These are phyloP conservation scores for Xylaria sp. DNA, from an alignment of 2,329 filamentous ascomycete genomes.

Conservation along the genomic window DNA sequence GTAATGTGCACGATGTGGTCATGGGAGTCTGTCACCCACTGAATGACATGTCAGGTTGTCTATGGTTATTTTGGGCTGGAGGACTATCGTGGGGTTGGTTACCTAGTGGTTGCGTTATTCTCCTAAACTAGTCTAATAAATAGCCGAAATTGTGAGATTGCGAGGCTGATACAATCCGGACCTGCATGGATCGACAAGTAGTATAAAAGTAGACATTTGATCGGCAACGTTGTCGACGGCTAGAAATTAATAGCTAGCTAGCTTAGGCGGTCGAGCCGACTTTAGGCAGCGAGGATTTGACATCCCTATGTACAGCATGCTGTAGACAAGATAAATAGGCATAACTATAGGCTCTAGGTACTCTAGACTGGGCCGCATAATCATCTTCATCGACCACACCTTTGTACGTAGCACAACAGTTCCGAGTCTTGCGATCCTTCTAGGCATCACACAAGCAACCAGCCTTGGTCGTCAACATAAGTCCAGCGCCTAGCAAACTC, in stretches of 20 bases:
- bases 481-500: not conserved
- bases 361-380: not conserved
- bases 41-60: not conserved
- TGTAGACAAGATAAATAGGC: not conserved
- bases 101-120: not conserved
- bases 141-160: conserved; percentile 12
- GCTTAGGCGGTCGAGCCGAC: not conserved
- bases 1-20: not conserved
- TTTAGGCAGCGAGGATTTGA: not conserved
- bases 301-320: too few species aligned
- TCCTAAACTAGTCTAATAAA: not conserved
- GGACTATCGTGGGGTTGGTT: not conserved
- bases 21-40: not conserved
- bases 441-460: not conserved
- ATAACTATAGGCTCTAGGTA: too few species aligned
- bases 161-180: conserved; percentile 18
- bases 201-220: conserved; percentile 14
- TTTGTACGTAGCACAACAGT: not conserved
- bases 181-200: conserved; percentile 21
- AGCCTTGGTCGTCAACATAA: not conserved
- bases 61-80: not conserved
- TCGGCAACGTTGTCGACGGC: not conserved
- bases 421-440: not conserved
- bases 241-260: not conserved
- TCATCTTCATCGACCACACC: not conserved